phyloP scores from a whole-genome alignment of 2,329 filamentous ascomycete species.

The Mycogone perniciosa region DNA sequence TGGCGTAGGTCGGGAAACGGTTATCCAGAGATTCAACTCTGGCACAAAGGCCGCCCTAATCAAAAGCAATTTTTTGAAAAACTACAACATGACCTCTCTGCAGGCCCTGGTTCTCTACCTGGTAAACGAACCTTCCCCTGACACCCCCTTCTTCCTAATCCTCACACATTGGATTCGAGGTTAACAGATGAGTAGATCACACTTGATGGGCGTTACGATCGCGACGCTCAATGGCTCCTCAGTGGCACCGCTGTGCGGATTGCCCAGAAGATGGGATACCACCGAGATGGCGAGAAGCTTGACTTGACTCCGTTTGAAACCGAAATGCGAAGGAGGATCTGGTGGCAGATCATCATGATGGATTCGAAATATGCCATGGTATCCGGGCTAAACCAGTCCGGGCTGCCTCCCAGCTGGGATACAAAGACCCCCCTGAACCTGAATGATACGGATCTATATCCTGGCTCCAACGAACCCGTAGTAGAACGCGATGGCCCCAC shows the following conservation, averaged over 20 bases:
- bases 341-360: slow-evolving; percentile 58
- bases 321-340: slow-evolving; percentile 61
- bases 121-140: slow-evolving; percentile 28
- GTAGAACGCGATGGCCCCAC: slow-evolving; percentile 50
- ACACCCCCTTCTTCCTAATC: not conserved
- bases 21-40: slow-evolving; percentile 44
- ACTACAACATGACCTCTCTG: slow-evolving; percentile 51
- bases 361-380: slow-evolving; percentile 52
- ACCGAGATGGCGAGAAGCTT: slow-evolving; percentile 52
- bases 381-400: slow-evolving; percentile 49
- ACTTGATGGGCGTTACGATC: slow-evolving; percentile 51
- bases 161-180: no score
- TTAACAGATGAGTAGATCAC: slow-evolving; percentile 37
- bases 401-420: slow-evolving; percentile 48
- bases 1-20: slow-evolving; percentile 42
- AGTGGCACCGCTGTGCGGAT: slow-evolving; percentile 57
- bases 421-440: slow-evolving; percentile 51
- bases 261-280: slow-evolving; percentile 61
- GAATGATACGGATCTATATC: slow-evolving; percentile 53
- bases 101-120: slow-evolving; percentile 55
- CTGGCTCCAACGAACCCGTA: slow-evolving; percentile 44
- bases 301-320: slow-evolving; percentile 56
- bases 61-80: slow-evolving; percentile 51
- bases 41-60: slow-evolving; percentile 46
- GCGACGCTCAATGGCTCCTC: slow-evolving; percentile 54